Conservation (phyloP, 495 filamentous ascomycete species). For the Sabuloglossum arenarium region DNA sequence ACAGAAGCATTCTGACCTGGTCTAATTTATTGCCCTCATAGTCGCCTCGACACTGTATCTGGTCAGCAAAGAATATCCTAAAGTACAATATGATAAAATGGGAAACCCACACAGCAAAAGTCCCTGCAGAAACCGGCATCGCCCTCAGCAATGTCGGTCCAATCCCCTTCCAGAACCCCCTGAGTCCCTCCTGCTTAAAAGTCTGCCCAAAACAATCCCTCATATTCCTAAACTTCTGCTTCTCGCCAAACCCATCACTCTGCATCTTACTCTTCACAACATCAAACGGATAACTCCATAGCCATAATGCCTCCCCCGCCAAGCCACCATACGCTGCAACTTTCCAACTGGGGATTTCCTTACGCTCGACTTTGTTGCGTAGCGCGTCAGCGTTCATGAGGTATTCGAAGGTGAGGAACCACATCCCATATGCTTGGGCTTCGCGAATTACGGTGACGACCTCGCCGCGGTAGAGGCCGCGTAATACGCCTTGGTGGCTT, state of each 20-base stretch:
- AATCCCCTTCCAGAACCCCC: conserved; percentile 92
- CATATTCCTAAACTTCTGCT: conserved; percentile 59
- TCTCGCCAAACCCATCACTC: conserved; percentile 61
- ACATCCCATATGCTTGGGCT: conserved; percentile 82
- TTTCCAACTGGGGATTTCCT: conserved; percentile 62
- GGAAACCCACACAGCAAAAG: conserved; percentile 57
- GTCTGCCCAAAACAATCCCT: conserved; percentile 77
- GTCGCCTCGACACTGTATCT: conserved; percentile 6
- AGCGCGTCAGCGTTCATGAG: conserved; percentile 78
- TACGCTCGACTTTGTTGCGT: conserved; percentile 49
- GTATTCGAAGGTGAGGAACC: conserved; percentile 91
- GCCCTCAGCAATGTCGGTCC: conserved; percentile 85
- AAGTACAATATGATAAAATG: conserved; percentile 1
- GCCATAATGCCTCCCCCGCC: conserved; percentile 84
- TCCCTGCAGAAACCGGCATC: conserved; percentile 93
- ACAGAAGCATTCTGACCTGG: background rate
- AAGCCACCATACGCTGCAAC: conserved; percentile 83
- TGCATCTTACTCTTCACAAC: conserved; percentile 99
- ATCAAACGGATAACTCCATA: conserved; percentile 84
- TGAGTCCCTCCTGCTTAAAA: conserved; percentile 49
- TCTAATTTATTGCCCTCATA: conserved; percentile 8
- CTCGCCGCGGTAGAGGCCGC: conserved; percentile 70
- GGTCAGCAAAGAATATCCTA: background rate
- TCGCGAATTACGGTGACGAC: conserved; percentile 73
- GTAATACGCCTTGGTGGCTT: conserved; percentile 36